Conservation (phyloP, 1,284 basidiomycete genomes). For the Fomitiporia mediterranea region DNA sequence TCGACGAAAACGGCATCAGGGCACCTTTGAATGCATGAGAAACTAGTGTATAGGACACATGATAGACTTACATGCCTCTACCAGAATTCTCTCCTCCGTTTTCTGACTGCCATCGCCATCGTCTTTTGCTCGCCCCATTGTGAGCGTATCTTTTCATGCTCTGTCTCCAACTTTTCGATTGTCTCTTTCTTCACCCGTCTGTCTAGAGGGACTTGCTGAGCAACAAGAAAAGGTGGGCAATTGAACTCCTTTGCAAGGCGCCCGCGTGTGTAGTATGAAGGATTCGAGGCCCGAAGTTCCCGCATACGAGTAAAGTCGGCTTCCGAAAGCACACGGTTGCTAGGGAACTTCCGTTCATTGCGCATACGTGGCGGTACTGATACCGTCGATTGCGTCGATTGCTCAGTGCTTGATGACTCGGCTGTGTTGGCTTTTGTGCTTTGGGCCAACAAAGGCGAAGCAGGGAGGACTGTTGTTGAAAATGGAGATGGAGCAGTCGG, state of each 20-base stretch:
- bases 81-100: slow-evolving; percentile 37
- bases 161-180: slow-evolving; percentile 27
- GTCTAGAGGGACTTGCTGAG: slow-evolving; percentile 31
- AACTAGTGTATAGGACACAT: too few relatives aligned
- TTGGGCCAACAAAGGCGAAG: slow-evolving; percentile 57
- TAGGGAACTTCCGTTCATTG: slow-evolving; percentile 29
- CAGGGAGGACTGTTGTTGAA: slow-evolving; percentile 61
- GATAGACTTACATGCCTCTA: too few relatives aligned
- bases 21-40: too few relatives aligned
- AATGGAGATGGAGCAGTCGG: slow-evolving; percentile 64
- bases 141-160: slow-evolving; percentile 29
- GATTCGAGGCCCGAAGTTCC: slow-evolving; percentile 41
- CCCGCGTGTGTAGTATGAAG: slow-evolving; percentile 31
- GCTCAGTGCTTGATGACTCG: slow-evolving; percentile 28
- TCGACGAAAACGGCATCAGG: too few relatives aligned
- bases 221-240: slow-evolving; percentile 34
- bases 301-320: slow-evolving; percentile 53
- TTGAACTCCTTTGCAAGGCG: slow-evolving; percentile 35
- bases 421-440: slow-evolving; percentile 10
- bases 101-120: slow-evolving; percentile 30
- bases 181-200: slow-evolving; percentile 25
- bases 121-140: slow-evolving; percentile 36
- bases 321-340: slow-evolving; percentile 41
- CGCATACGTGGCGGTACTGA: slow-evolving; percentile 40
- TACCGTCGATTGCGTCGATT: slow-evolving; percentile 20